phyloP scores from a whole-genome alignment of 2,329 filamentous ascomycete species.

The Scleromitrula shiraiana region DNA sequence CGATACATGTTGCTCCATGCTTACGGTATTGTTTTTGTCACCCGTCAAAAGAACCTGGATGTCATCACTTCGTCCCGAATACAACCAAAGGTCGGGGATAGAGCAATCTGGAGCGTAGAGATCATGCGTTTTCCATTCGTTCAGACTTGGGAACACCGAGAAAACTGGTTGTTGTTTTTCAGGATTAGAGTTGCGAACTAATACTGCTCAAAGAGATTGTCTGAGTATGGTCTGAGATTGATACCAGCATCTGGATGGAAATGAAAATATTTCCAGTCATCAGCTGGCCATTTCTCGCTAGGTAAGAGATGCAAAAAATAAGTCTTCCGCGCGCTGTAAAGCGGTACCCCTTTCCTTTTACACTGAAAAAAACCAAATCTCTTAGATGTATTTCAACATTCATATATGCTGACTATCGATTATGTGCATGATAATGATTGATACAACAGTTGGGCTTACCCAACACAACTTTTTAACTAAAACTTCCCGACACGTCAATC shows the following conservation, averaged over 20 bases:
- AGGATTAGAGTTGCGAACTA: slow-evolving; percentile 1
- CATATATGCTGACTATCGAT: too few species aligned
- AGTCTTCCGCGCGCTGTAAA: too few species aligned
- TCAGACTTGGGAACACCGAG: slow-evolving; percentile 29
- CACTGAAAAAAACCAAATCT: too few species aligned
- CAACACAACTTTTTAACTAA: too few species aligned
- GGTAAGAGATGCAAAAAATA: too few species aligned
- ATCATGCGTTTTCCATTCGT: slow-evolving; percentile 32
- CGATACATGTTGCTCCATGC: slow-evolving; percentile 1
- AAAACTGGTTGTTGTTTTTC: slow-evolving; percentile 24
- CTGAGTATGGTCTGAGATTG: neutral
- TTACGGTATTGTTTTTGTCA: slow-evolving; percentile 36
- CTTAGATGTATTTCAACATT: too few species aligned
- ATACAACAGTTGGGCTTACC: too few species aligned
- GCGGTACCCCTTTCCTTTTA: too few species aligned
- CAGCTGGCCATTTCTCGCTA: neutral
- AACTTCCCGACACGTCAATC: too few species aligned
- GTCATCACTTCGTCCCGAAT: slow-evolving; percentile 33
- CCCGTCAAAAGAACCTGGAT: slow-evolving; percentile 36
- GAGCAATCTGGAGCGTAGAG: slow-evolving; percentile 28
- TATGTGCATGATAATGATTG: too few species aligned
- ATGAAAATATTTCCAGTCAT: neutral
- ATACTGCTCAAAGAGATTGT: slow-evolving; percentile 19
- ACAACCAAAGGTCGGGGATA: slow-evolving; percentile 30
- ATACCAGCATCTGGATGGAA: neutral